These are phyloP conservation scores for Aspergillus diversus DNA, from an alignment of 495 filamentous ascomycete species.

Conservation along the genomic window DNA sequence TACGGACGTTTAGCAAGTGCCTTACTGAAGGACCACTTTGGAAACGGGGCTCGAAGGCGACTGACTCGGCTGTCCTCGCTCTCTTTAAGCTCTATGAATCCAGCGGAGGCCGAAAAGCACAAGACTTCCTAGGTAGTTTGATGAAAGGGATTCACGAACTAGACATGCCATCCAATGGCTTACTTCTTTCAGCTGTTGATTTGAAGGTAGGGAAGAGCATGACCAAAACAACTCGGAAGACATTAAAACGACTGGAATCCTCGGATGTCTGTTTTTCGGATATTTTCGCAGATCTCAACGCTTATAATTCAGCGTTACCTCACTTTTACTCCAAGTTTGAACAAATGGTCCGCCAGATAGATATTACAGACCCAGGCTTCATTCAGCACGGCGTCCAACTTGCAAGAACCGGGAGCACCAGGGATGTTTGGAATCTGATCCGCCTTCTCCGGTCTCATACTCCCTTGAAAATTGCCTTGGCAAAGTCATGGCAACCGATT, in stretches of 20 bases:
- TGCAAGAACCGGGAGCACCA: slow-evolving; percentile 39
- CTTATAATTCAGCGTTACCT: slow-evolving; percentile 30
- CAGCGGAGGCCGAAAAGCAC: slow-evolving; percentile 1
- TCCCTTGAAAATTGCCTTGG: slow-evolving; percentile 42
- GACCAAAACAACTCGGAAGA: slow-evolving; percentile 29
- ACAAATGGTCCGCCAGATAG: slow-evolving; percentile 36
- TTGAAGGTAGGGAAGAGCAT: slow-evolving; percentile 30
- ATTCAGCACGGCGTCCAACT: slow-evolving; percentile 34
- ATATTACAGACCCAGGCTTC: slow-evolving; percentile 39
- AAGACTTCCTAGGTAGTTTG: slow-evolving; percentile 36
- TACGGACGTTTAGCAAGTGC: slow-evolving; percentile 35
- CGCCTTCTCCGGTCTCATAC: slow-evolving; percentile 44
- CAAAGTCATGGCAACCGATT: slow-evolving; percentile 36
- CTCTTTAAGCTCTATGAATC: slow-evolving; percentile 40
- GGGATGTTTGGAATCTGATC: slow-evolving; percentile 37
- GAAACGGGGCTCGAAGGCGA: slow-evolving; percentile 20
- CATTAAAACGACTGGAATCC: slow-evolving; percentile 38
- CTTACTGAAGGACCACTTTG: slow-evolving; percentile 30
- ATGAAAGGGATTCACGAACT: slow-evolving; percentile 37
- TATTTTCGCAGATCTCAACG: slow-evolving; percentile 33
- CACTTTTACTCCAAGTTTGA: slow-evolving; percentile 37
- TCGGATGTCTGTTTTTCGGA: slow-evolving; percentile 32
- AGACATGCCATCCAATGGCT: slow-evolving; percentile 37
- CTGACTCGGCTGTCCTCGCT: slow-evolving; percentile 31
- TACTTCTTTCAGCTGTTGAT: slow-evolving; percentile 36